Percentiles rank a stretch among this genome's conserved stretches.
Conservation (phyloP, 2,329 filamentous ascomycete species). For the Tolypocladium tundrense region DNA sequence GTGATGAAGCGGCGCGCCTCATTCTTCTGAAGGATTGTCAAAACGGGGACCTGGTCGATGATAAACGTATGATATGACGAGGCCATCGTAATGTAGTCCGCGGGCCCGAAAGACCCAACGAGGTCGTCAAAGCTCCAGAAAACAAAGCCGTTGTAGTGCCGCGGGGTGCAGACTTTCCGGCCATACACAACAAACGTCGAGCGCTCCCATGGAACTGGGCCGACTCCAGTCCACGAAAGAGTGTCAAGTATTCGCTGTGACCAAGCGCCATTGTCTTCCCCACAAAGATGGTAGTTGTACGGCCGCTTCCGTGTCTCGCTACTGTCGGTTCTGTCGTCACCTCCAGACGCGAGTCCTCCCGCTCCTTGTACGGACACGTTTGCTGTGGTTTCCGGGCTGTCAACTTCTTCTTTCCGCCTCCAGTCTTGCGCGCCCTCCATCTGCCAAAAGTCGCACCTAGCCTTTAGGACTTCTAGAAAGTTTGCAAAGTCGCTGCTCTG, state of each 20-base stretch:
- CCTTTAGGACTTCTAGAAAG: constrained; percentile 67
- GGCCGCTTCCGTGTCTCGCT: constrained; percentile 14
- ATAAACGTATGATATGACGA: constrained; percentile 73
- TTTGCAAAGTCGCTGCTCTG: constrained; percentile 62
- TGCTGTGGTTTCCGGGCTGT: constrained; percentile 2
- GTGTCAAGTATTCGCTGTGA: constrained; percentile 10
- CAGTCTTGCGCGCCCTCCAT: constrained; percentile 70
- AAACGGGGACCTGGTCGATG: constrained; percentile 56
- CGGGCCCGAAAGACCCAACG: constrained; percentile 61
- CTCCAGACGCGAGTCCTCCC: neutral
- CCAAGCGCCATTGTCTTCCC: constrained; percentile 19
- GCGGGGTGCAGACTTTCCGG: constrained; percentile 48
- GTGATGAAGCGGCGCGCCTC: constrained; percentile 75
- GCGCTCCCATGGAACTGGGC: constrained; percentile 28
- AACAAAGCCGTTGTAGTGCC: constrained; percentile 45
- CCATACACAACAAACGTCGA: constrained; percentile 48
- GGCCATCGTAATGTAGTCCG: constrained; percentile 74
- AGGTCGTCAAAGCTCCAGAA: constrained; percentile 60
- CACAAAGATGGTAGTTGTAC: constrained; percentile 17
- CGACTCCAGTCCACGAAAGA: constrained; percentile 11
- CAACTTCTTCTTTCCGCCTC: constrained; percentile 41
- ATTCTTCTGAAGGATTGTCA: constrained; percentile 63
- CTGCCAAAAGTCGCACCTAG: constrained; percentile 74
- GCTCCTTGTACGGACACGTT: neutral
- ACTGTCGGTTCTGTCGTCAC: neutral